Evolutionary conservation across 2,329 filamentous ascomycete genomes (phyloP).

Genomic region (Aspergillus flavus): DNA sequence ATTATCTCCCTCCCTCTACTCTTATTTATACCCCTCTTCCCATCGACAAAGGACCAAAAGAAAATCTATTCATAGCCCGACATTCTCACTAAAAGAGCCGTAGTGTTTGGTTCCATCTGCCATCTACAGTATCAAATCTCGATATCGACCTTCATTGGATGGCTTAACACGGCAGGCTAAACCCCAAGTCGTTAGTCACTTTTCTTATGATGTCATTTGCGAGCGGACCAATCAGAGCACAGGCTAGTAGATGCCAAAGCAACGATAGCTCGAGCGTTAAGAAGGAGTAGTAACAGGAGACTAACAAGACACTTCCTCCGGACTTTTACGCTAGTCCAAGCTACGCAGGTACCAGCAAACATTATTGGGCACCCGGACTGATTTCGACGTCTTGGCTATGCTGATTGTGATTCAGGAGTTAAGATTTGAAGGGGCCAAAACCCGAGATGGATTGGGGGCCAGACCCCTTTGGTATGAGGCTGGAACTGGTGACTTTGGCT

Average conservation of each 20-base stretch:
- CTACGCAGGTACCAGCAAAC: neutral
- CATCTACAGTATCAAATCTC: neutral
- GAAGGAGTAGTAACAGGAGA: neutral
- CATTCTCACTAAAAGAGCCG: neutral
- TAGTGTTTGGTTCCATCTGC: neutral
- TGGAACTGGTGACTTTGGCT: neutral
- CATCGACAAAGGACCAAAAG: neutral
- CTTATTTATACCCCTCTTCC: neutral
- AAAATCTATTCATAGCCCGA: conserved; percentile 2
- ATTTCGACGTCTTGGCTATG: neutral
- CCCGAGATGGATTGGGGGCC: neutral
- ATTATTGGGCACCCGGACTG: neutral
- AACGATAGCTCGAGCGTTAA: neutral
- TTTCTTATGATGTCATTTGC: conserved; percentile 4
- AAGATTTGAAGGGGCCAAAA: neutral
- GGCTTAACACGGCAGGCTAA: neutral
- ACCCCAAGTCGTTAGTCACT: neutral
- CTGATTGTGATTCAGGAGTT: neutral
- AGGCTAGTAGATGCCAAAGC: neutral
- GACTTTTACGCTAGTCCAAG: neutral
- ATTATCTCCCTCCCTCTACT: neutral
- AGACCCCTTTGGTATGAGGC: neutral
- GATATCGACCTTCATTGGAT: neutral
- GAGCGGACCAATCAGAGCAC: conserved; percentile 5
- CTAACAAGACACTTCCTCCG: neutral